Conservation (phyloP, 305 asterid species). For the Solanum hybrid region DNA sequence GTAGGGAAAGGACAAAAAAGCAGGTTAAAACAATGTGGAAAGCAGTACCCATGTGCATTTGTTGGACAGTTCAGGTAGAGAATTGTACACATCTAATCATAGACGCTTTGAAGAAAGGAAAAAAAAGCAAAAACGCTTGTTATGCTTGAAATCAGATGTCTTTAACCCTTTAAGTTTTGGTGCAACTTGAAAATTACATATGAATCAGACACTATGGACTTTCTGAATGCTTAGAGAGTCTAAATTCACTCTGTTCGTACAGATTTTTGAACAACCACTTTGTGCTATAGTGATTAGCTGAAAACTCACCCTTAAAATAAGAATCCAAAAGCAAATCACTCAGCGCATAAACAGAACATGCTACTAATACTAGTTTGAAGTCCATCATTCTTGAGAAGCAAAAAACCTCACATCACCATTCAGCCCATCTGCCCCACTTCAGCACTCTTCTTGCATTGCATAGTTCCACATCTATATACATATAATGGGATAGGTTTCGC, state of each 20-base stretch:
- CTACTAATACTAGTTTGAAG: background rate
- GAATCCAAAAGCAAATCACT: background rate
- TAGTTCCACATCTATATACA: background rate
- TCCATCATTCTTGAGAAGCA: background rate
- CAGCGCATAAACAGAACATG: background rate
- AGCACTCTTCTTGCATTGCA: background rate
- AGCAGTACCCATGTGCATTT: background rate
- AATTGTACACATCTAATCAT: background rate
- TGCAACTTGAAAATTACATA: background rate
- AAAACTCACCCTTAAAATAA: background rate
- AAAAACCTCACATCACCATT: background rate
- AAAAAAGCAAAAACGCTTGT: background rate
- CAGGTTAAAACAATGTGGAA: background rate
- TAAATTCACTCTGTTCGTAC: background rate
- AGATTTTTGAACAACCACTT: background rate
- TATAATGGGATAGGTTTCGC: background rate
- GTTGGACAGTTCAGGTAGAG: background rate
- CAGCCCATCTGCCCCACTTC: background rate
- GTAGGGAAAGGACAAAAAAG: background rate
- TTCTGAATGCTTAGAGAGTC: background rate
- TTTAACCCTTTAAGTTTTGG: background rate
- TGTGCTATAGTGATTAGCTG: background rate
- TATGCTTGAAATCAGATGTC: background rate
- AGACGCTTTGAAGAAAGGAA: background rate
- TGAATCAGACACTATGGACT: background rate